Base-by-base conservation (phyloP, 495 filamentous ascomycete genomes). In the Aspergillus carlsbadensis region DNA sequence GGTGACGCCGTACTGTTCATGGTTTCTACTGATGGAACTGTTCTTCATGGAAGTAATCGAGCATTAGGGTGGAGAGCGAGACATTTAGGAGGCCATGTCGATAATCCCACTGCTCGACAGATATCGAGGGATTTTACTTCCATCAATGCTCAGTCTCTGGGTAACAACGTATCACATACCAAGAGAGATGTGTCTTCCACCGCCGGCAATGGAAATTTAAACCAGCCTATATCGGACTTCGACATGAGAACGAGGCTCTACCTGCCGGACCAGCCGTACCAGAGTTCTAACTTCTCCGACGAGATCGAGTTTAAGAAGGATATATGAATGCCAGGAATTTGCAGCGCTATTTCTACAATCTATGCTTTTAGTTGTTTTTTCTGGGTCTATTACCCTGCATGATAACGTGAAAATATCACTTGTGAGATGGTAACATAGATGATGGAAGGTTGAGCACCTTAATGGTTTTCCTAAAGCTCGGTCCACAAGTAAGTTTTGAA, bases 1-100 rank as follows among this genome's bases (percentile, higher is more conserved):
- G 37, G 37, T 41, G 37, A 41, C n/a, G 37, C 37, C 17, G 37
- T 41, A 41, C 37, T 41, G 37, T 41, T 41, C 37, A 41, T 41
- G 37, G 37, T 41, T 41, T 41, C 37, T 17, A 41, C 37, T 17
- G 37, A 41, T 41, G 37, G 37, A 41, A 41, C 3, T 17, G 37
- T 41, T 41, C 15, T 41, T 41, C n/a, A 41, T 18, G 37, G 37
- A 17, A 41, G 37, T 41, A 41, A 41, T 41, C 37, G 15, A 17
- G 37, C 37, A 18, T 17, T 41, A 18, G 37, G 37, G 17, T 41
- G 37, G 37, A 41, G 37, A 41, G 37, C 37, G n/a, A 41, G 37
- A n/a, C 37, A 41, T 17, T 15, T 41, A 17, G 37, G 37, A 41
- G 37, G 37, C 15, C 15, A 41, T 41, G 14, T 41, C 37, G 17